phyloP scores from a whole-genome alignment of 2,329 filamentous ascomycete species.

The Sporothrix sp. region DNA sequence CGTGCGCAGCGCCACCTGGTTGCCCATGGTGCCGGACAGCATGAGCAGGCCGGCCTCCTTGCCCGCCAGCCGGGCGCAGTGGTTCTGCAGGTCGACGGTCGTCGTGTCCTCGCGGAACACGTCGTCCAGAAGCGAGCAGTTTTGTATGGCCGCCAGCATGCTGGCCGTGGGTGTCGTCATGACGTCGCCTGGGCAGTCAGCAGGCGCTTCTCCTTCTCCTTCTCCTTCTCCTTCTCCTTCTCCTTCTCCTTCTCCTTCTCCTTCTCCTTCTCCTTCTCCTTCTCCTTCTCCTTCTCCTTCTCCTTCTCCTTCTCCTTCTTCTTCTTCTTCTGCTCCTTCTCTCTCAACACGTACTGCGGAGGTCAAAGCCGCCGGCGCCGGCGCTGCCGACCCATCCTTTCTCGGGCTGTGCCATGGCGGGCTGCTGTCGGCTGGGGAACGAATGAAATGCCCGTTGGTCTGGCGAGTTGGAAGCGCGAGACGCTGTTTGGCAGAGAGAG shows the following conservation, averaged over 20 bases:
- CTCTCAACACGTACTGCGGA: conserved; percentile 26
- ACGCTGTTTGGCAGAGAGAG: too few relatives aligned
- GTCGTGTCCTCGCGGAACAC: conserved; percentile 73
- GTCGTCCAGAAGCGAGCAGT: conserved; percentile 71
- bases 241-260: too few relatives aligned
- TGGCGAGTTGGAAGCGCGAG: too few relatives aligned
- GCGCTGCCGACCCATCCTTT: conserved; percentile 25
- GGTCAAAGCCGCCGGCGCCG: conserved; percentile 24
- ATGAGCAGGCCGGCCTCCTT: conserved; percentile 74
- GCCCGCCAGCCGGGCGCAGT: conserved; percentile 61
- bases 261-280: too few relatives aligned
- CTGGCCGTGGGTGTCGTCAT: conserved; percentile 65
- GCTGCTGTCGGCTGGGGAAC: not conserved
- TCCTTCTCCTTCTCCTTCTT: too few relatives aligned
- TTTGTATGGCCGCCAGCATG: conserved; percentile 72
- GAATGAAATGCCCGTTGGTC: not conserved
- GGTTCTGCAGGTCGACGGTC: conserved; percentile 64
- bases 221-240: too few relatives aligned
- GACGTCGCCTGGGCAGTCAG: conserved; percentile 38
- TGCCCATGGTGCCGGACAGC: conserved; percentile 88
- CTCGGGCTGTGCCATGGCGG: conserved; percentile 5
- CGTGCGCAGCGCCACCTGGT: conserved; percentile 72
- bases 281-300: too few relatives aligned
- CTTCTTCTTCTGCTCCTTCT: too few relatives aligned
- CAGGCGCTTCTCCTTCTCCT: too few relatives aligned